Evolutionary conservation across 176 grass and related monocot species (phyloP), one percentile per base, ranked within the genome.

Genomic region (Zea mays): DNA sequence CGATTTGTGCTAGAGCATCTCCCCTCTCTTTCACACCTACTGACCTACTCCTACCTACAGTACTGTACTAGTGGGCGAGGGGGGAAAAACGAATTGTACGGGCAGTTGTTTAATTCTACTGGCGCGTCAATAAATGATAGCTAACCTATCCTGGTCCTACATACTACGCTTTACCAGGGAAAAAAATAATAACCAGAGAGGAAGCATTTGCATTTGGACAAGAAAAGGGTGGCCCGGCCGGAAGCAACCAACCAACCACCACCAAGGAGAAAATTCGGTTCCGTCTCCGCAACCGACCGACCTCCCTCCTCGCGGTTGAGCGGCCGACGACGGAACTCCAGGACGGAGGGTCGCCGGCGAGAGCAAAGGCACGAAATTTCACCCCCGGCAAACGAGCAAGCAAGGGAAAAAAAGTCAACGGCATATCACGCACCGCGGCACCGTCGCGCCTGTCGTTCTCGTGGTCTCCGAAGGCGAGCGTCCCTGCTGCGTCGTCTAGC

Each of bases 401-500:
- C n/a, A 10, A 21, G 12, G 1, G 8, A 33, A 33, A 78, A 47
- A 38, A 55, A 27, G 27, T 27, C 3, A 15, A 9, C n/a, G 7
- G 54, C n/a, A 65, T 67, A 52, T 16, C 6, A 56, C 89, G 39
- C 61, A 88, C 89, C 80, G 62, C 37, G 59, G 76, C 82, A 75
- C 88, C 86, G 0, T 85, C 81, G 45, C 65, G 41, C 79, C 61
- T 85, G 37, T 92, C 85, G 44, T 65, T 69, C 81, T 89, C 50
- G n/a, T 78, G 74, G 10, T 58, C 82, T 42, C 89, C 82, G 40
- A 87, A 88, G 47, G 49, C 75, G 33, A 84, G 81, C 79, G 57
- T 79, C 69, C 87, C 86, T 39, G 84, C 67, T 39, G 84, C 67
- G 56, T 73, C 88, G 41, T 88, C 95, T 45, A 90, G 74, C 39